Evolutionary conservation across 805 yeast species (phyloP).

Genomic region (Metschnikowia aberdeeniae): DNA sequence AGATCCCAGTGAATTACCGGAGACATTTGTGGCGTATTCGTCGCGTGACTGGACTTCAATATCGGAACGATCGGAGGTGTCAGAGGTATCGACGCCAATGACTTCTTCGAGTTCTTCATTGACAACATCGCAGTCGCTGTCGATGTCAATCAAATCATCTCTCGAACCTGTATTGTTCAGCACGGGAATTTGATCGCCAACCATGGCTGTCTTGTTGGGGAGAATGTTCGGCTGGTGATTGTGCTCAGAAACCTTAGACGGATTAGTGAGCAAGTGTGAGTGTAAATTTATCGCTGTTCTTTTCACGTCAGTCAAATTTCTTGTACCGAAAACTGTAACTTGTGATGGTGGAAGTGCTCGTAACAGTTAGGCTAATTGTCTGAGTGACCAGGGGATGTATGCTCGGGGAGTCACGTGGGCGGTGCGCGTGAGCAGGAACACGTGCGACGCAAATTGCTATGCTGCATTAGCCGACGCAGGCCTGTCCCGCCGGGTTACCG

Average conservation of each 20-base stretch:
- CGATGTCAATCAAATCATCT: slow-evolving; percentile 10
- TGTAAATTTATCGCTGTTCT: background rate
- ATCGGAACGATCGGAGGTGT: slow-evolving; percentile 15
- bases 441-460: background rate
- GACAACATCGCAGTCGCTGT: slow-evolving; percentile 6
- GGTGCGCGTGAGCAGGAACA: background rate
- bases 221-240: background rate
- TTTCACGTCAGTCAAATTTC: background rate
- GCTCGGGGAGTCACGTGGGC: slow-evolving; percentile 1
- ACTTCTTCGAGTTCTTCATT: slow-evolving; percentile 10
- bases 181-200: slow-evolving; percentile 1
- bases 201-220: background rate
- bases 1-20: background rate
- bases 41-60: slow-evolving; percentile 3
- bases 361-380: background rate
- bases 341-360: background rate
- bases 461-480: no score
- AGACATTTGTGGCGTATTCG: background rate
- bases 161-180: background rate
- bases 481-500: no score
- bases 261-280: no score
- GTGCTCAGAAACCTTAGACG: background rate
- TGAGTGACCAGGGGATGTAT: slow-evolving; percentile 2
- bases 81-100: slow-evolving; percentile 17
- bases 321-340: background rate